Evolutionary conservation across 148 eudicot species (phyloP).

Genomic region (Nyssa sinensis): DNA sequence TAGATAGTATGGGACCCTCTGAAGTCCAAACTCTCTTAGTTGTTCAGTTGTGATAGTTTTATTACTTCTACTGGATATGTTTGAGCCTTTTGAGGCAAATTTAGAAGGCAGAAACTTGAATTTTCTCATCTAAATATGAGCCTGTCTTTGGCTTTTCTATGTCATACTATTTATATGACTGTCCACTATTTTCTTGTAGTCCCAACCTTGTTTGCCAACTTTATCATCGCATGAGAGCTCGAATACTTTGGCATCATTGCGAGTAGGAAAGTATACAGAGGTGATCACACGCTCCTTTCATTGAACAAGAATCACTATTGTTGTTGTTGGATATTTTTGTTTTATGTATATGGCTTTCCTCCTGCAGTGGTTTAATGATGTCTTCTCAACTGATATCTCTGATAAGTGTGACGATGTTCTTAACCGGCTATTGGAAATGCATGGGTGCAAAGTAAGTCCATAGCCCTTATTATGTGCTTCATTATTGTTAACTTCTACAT

Average conservation of each 20-base stretch:
- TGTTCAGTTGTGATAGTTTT: not conserved
- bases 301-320: not conserved
- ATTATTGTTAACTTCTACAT: not conserved
- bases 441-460: constrained; percentile 68
- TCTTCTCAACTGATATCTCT: constrained; percentile 77
- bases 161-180: not conserved
- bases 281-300: constrained; percentile 30
- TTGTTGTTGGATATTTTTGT: constrained; percentile 14
- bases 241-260: constrained; percentile 48
- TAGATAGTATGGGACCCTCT: no score
- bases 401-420: constrained; percentile 76
- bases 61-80: not conserved
- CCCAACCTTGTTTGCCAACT: constrained; percentile 76
- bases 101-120: not conserved
- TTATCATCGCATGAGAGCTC: constrained; percentile 48
- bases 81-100: not conserved
- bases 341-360: constrained; percentile 5
- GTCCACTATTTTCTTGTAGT: constrained; percentile 40
- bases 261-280: constrained; percentile 89
- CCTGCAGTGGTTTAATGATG: constrained; percentile 98
- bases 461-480: constrained; percentile 1
- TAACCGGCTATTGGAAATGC: constrained; percentile 53
- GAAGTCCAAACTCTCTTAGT: constrained; percentile 1
- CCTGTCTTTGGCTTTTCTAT: not conserved
- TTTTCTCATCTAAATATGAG: not conserved